These are phyloP conservation scores for Nakazawaea populi DNA, from an alignment of 805 yeast species.

Conservation along the genomic window DNA sequence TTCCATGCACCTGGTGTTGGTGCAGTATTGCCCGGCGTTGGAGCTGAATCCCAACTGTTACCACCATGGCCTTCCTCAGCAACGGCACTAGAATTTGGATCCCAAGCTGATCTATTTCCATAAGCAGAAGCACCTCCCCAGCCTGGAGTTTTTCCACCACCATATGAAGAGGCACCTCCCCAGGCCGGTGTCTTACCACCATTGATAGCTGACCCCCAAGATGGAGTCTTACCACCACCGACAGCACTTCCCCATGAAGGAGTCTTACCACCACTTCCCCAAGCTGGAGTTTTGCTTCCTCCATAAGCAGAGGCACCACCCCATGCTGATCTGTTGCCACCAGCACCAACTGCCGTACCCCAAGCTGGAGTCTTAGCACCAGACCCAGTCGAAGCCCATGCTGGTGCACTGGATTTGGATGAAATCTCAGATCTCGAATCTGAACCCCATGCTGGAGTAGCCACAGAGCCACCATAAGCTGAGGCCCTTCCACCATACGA, in stretches of 20 bases:
- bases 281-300: constrained; percentile 39
- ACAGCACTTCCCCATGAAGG: constrained; percentile 33
- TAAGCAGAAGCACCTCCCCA: constrained; percentile 35
- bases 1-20: constrained; percentile 39
- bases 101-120: constrained; percentile 37
- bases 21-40: constrained; percentile 27
- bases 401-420: constrained; percentile 29
- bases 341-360: constrained; percentile 28
- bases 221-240: constrained; percentile 42
- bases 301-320: constrained; percentile 38
- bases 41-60: constrained; percentile 32
- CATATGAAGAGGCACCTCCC: constrained; percentile 38
- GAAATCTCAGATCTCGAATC: constrained; percentile 18
- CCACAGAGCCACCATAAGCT: constrained; percentile 24
- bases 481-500: constrained; percentile 15
- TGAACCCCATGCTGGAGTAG: constrained; percentile 43
- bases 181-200: constrained; percentile 48
- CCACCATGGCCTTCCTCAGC: constrained; percentile 27
- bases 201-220: constrained; percentile 37
- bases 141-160: constrained; percentile 40
- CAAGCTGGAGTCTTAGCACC: constrained; percentile 53
- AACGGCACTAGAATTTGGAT: constrained; percentile 23
- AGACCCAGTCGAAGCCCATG: constrained; percentile 26
- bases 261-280: constrained; percentile 37
- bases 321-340: constrained; percentile 50